A percentile compares a stretch with the other conserved stretches of the same genome.
Conservation (phyloP, 2,329 filamentous ascomycete genomes). For the Calonectria ilicicola region DNA sequence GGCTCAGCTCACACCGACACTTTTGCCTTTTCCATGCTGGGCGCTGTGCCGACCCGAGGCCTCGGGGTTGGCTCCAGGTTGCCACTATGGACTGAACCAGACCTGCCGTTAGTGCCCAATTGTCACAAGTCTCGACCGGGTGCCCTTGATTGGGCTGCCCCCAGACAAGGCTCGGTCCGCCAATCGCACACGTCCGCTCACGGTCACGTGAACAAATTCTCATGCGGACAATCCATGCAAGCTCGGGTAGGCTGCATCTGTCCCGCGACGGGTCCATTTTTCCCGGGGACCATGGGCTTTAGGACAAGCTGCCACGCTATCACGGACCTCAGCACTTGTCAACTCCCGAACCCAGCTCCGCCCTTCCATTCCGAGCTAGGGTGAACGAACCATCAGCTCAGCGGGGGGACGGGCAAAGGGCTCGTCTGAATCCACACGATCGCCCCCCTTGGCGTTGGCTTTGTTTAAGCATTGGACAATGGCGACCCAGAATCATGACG, state of each 20-base stretch:
- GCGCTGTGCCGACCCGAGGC: constrained; percentile 29
- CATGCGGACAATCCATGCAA: constrained; percentile 51
- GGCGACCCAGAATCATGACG: background rate
- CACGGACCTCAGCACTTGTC: constrained; percentile 29
- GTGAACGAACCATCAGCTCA: background rate
- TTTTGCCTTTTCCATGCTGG: constrained; percentile 15
- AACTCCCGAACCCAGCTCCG: constrained; percentile 16
- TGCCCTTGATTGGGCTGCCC: constrained; percentile 40
- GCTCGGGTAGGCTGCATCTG: constrained; percentile 47
- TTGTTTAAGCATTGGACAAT: background rate
- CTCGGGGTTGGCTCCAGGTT: constrained; percentile 38
- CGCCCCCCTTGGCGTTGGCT: background rate
- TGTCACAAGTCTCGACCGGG: constrained; percentile 34
- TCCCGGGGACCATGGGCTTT: constrained; percentile 35
- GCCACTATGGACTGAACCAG: constrained; percentile 29
- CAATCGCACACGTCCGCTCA: constrained; percentile 51
- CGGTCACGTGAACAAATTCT: constrained; percentile 49
- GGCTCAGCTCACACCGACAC: constrained; percentile 37
- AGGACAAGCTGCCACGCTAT: constrained; percentile 31
- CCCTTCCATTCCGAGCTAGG: constrained; percentile 1
- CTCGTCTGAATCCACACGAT: background rate
- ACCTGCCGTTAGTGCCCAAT: constrained; percentile 28
- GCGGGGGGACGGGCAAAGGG: background rate
- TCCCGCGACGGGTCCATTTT: constrained; percentile 47
- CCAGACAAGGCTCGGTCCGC: constrained; percentile 51